Conservation (phyloP, 2,329 filamentous ascomycete genomes). For the Diaporthe destruens region DNA sequence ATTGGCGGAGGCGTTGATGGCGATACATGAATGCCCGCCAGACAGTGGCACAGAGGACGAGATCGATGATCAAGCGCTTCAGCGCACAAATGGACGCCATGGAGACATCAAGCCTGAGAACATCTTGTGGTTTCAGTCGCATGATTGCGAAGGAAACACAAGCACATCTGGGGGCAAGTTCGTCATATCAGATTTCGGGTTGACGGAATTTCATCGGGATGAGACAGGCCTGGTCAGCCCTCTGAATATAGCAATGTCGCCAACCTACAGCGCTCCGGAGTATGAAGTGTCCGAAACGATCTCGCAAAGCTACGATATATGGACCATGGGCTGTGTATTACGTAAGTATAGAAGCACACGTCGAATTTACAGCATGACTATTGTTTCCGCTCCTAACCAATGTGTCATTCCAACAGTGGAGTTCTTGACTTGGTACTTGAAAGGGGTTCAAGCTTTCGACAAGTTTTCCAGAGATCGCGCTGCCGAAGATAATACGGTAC, state of each 20-base stretch:
- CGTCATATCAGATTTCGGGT: slow-evolving; percentile 40
- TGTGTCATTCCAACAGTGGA: neutral
- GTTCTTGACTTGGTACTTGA: slow-evolving; percentile 32
- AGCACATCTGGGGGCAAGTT: neutral
- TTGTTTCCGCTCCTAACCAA: neutral
- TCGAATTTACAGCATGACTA: rapidly evolving
- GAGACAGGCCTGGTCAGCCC: slow-evolving; percentile 22
- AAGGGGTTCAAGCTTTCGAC: slow-evolving; percentile 22
- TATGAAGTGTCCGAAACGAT: slow-evolving; percentile 12
- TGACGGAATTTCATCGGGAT: slow-evolving; percentile 36
- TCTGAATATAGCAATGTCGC: neutral
- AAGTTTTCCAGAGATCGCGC: slow-evolving; percentile 20
- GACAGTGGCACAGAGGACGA: neutral
- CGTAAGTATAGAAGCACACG: no score
- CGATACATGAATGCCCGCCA: slow-evolving; percentile 31
- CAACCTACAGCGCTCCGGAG: slow-evolving; percentile 30
- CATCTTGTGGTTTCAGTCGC: slow-evolving; percentile 38
- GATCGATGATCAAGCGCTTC: neutral
- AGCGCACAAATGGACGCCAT: slow-evolving; percentile 26
- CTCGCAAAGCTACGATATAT: slow-evolving; percentile 35
- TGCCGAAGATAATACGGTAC: neutral
- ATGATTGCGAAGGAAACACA: neutral
- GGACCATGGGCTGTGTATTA: slow-evolving; percentile 23
- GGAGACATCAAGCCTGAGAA: slow-evolving; percentile 42
- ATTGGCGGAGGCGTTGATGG: neutral